Evolutionary conservation across 805 yeast species (phyloP).

Genomic region (Candida bentonensis): DNA sequence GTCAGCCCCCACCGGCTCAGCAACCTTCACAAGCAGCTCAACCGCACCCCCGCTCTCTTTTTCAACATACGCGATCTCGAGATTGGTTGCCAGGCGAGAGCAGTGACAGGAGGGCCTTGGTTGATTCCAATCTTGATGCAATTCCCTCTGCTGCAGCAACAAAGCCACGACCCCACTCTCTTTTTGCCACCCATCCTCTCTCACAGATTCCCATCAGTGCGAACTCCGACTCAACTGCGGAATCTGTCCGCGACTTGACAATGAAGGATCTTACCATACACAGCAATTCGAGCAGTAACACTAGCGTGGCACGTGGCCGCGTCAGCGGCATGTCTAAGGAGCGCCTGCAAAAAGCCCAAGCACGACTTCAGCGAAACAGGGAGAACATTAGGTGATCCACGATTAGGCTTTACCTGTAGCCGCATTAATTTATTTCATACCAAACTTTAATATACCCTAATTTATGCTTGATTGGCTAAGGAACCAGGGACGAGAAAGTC

Average conservation of each 20-base stretch:
- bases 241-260: background rate
- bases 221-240: too few relatives aligned
- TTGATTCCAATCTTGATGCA: background rate
- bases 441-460: too few relatives aligned
- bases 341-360: background rate
- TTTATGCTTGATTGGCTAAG: too few relatives aligned
- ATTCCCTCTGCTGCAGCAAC: background rate
- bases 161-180: background rate
- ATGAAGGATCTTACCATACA: background rate
- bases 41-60: too few relatives aligned
- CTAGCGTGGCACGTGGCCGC: background rate
- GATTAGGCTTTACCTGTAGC: too few relatives aligned
- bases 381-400: too few relatives aligned
- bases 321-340: background rate
- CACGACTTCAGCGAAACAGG: background rate
- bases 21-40: too few relatives aligned
- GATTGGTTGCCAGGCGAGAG: background rate
- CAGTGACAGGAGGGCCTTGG: background rate
- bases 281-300: background rate
- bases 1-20: too few relatives aligned
- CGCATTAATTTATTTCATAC: too few relatives aligned
- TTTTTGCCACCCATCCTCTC: too few relatives aligned
- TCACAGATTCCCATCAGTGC: too few relatives aligned
- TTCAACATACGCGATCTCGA: background rate
- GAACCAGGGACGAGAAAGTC: too few relatives aligned